A percentile compares a stretch with the other conserved stretches of the same genome.
Evolutionary conservation across 345 rosid genomes (phyloP).

Genomic region (Citrus cavaleriei): DNA sequence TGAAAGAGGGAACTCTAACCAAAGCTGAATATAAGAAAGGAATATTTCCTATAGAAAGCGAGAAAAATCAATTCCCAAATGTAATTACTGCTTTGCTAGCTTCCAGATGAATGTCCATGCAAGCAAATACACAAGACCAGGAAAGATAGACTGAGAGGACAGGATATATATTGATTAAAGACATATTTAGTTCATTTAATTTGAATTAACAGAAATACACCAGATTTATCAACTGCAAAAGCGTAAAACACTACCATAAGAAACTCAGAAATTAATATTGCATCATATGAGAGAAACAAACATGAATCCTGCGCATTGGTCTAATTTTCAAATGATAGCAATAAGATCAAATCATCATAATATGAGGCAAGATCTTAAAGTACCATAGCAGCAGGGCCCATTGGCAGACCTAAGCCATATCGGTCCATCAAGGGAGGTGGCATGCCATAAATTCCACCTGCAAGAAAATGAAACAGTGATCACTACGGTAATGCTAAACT

Average conservation of each 20-base stretch:
- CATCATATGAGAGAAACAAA: not conserved
- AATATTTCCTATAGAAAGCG: not conserved
- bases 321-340: constrained; percentile 5
- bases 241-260: not conserved
- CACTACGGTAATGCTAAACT: not conserved
- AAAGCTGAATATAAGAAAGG: not conserved
- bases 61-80: not conserved
- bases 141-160: not conserved
- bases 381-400: constrained; percentile 88
- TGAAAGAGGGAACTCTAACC: not conserved
- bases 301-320: not conserved
- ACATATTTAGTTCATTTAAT: not conserved
- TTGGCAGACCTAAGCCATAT: constrained; percentile 79
- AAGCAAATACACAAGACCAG: not conserved
- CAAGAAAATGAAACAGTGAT: constrained; percentile 7
- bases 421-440: constrained; percentile 85
- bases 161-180: not conserved
- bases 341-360: constrained; percentile 8
- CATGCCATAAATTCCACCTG: constrained; percentile 85
- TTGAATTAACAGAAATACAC: not conserved
- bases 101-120: not conserved
- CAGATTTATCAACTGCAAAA: not conserved
- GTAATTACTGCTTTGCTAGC: not conserved
- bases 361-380: constrained; percentile 16
- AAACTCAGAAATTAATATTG: not conserved